Evolutionary conservation across 129 eudicot genomes (phyloP).

Genomic region (Centaurea solstitialis): DNA sequence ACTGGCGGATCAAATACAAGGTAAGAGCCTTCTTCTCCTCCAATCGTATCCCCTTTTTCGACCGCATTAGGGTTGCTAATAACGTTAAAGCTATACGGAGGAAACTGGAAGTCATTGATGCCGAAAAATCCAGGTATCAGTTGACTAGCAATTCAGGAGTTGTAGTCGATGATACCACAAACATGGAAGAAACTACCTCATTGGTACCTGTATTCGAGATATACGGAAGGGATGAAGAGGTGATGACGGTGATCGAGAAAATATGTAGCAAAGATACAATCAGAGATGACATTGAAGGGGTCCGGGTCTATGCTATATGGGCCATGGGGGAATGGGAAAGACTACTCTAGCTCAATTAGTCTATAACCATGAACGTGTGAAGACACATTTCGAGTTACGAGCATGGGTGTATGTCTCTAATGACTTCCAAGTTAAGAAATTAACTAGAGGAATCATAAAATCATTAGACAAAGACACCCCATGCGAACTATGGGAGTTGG

Average conservation of each 20-base stretch:
- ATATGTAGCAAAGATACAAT: not conserved
- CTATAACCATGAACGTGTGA: too few relatives aligned
- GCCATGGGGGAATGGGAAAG: not conserved
- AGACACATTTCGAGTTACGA: too few relatives aligned
- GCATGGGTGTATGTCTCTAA: too few relatives aligned
- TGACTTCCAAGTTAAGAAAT: too few relatives aligned
- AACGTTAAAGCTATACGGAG: not conserved
- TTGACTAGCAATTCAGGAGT: not conserved
- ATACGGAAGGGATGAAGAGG: not conserved
- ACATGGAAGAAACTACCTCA: not conserved
- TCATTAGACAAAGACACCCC: not conserved
- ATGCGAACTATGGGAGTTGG: not conserved
- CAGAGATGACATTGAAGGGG: not conserved
- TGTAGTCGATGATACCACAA: not conserved
- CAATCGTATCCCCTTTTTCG: not conserved
- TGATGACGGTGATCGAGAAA: not conserved
- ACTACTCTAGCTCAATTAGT: too few relatives aligned
- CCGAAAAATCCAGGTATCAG: not conserved
- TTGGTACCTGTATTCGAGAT: not conserved
- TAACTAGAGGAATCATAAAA: not conserved
- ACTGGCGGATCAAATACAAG: not conserved
- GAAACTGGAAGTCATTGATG: not conserved
- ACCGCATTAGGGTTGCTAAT: not conserved
- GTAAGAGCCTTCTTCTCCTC: constrained; percentile 14
- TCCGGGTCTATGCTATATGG: not conserved